Evolutionary conservation across 345 rosid species (phyloP), one percentile per base, ranked within the genome.

Genomic region (Salix arbutifolia): DNA sequence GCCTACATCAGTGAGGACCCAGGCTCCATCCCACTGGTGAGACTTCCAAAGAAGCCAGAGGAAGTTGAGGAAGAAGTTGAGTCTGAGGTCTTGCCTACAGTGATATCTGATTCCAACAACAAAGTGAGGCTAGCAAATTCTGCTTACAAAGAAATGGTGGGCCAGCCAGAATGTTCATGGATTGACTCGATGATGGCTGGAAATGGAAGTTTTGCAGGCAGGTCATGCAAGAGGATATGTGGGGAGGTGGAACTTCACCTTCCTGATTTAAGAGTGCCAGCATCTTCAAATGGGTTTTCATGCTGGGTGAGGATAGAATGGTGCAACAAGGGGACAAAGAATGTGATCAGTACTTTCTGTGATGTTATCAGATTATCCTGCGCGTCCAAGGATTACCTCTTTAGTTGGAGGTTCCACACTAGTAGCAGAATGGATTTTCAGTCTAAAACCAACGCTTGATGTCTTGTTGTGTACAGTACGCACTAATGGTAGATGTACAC

Each of bases 161-260:
- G 99, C 21, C 97, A 96, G 77, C 99, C 99, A 0, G 98, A 93
- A 76, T 96, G 99, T 75, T 80, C 88, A 18, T 96, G 98, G 99
- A 89, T 96, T 14, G 94, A 91, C 31, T 82, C 90, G 0, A 85
- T 92, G 89, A 86, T 87, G 72, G 53, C 56, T 3, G 76, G 62
- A 5, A 81, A 77, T 61, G 86, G 84, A 12, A 35, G 74, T 31
- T 10, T 8, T 8, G 69, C 77, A 6, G 73, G 84, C 33, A 44
- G 70, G 42, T 69, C 87, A 48, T 72, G 86, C 74, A 89, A 83
- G 79, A 89, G 97, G 84, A 96, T 96, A 8, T 86, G 96, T 69
- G 98, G 99, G 16, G 93, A 89, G 79, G 98, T 96, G 73, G 78
- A 71, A 77, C 90, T 96, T 61, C 84, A 73, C 74, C 76, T 90